phyloP scores from a whole-genome alignment of 2,329 filamentous ascomycete species.

The Ascochyta lentis region DNA sequence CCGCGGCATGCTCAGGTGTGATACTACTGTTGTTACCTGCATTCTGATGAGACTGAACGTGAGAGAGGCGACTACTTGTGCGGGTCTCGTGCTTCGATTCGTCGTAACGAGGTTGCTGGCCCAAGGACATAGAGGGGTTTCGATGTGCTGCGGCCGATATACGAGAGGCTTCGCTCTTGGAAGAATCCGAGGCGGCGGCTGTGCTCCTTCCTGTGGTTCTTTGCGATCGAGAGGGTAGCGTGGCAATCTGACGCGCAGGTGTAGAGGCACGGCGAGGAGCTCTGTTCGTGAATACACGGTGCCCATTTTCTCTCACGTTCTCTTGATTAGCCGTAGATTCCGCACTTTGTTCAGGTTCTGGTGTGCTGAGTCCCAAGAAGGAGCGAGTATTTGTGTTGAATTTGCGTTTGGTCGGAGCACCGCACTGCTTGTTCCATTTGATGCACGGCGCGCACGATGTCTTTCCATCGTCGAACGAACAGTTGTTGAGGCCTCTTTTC shows the following conservation, averaged over 20 bases:
- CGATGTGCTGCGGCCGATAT: background rate
- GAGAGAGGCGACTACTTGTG: background rate
- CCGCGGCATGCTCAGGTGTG: background rate
- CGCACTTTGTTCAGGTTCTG: background rate
- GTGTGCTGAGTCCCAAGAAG: background rate
- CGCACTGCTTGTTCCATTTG: slow-evolving; percentile 4
- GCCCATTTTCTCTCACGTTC: too few species aligned
- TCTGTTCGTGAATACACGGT: background rate
- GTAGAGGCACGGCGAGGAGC: background rate
- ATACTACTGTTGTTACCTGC: background rate
- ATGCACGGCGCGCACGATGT: slow-evolving; percentile 20
- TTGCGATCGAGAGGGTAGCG: background rate
- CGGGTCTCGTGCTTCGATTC: background rate
- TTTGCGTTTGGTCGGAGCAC: background rate
- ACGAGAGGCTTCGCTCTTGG: background rate
- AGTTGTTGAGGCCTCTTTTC: slow-evolving; percentile 20
- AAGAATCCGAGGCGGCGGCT: background rate
- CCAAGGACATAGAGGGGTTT: background rate
- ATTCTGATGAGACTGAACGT: background rate
- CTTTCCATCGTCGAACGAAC: slow-evolving; percentile 9
- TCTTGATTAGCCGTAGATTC: too few species aligned
- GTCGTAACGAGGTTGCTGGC: background rate
- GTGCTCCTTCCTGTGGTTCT: background rate
- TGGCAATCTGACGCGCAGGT: background rate
- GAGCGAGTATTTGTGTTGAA: background rate